Base-by-base conservation (phyloP, 2,329 filamentous ascomycete species). In the Alternaria sp. region DNA sequence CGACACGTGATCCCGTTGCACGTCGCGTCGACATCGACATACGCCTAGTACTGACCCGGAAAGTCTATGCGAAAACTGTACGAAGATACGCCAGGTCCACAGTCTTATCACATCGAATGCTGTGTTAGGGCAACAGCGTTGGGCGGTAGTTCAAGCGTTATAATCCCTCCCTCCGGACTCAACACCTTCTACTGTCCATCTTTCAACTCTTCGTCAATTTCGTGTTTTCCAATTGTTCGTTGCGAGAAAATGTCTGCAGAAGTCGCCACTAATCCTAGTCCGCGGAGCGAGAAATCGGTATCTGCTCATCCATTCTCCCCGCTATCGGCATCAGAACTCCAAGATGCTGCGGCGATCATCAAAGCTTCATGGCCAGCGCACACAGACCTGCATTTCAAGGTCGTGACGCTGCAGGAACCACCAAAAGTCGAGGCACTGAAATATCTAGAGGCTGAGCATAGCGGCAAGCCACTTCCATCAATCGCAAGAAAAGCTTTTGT, bases 371-470 rank as follows among this genome's bases (percentile, higher is more conserved):
- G 88, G 86, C 88, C 88, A 0, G 78, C 80, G 12, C 82, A 83
- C 23, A 86, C 84, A 3, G 82, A 86, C 28, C 75, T 90, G 46
- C 86, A 89, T 55, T 89, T 88, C 84, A 92, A 92, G 80, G 87
- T 86, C 69, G 86, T 93, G 55, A 91, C 88, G 21, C 82, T 91
- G 4, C 85, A 89, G 55, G 89, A 92, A 71, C 89, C 89, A 4
- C 82, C 83, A 43, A 92, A 92, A 82, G 80, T 80, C 41, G 83
- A 87, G 67, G 82, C 84, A 65, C 74, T 89, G 7, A 84, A 85
- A n/a, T 91, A 90, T 75, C 80, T 88, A 18, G 88, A 89, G 55
- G 89, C 88, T 41, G 89, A 91, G 73, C 84, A 88, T 60, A 80
- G 80, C 28, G 84, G 86, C 25, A 77, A 78, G 20, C 80, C 83